These are phyloP conservation scores for Dendrobium catenatum DNA, from an alignment of 106 monocot genomes.

Conservation along the genomic window DNA sequence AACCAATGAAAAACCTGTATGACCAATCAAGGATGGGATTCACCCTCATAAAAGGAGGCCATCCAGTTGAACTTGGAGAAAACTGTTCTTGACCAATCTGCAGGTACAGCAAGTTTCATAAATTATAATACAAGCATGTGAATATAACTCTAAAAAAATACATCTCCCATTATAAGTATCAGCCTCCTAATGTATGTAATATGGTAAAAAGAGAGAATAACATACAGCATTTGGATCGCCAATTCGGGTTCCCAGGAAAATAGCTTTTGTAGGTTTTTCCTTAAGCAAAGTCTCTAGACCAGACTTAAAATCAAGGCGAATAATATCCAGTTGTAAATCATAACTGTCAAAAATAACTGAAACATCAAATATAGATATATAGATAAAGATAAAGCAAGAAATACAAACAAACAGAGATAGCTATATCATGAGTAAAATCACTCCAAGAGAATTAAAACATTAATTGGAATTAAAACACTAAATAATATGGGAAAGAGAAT, in stretches of 20 bases:
- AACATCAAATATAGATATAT: background rate
- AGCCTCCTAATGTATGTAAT: background rate
- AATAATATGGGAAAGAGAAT: background rate
- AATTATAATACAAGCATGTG: background rate
- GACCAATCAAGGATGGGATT: constrained; percentile 99
- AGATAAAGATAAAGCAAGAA: background rate
- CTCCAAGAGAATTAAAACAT: background rate
- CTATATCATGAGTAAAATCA: background rate
- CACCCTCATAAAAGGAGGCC: constrained; percentile 99
- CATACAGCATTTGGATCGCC: constrained; percentile 98
- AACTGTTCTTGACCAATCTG: constrained; percentile 99
- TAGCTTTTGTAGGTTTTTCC: constrained; percentile 86
- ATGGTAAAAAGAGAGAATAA: background rate
- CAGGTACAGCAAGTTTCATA: constrained; percentile 8
- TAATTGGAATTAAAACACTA: constrained; percentile 1
- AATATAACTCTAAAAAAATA: background rate
- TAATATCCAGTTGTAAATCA: constrained; percentile 80
- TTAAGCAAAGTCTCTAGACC: constrained; percentile 72
- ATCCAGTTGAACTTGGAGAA: constrained; percentile 91
- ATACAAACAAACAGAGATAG: background rate
- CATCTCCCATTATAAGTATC: background rate
- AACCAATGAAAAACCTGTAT: constrained; percentile 66
- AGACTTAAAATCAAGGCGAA: constrained; percentile 81
- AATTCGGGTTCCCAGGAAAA: constrained; percentile 97
- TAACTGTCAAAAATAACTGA: constrained; percentile 43